Evolutionary conservation across 768 basidiomycete species (phyloP).

Genomic region (Paxillus rubicundulus): DNA sequence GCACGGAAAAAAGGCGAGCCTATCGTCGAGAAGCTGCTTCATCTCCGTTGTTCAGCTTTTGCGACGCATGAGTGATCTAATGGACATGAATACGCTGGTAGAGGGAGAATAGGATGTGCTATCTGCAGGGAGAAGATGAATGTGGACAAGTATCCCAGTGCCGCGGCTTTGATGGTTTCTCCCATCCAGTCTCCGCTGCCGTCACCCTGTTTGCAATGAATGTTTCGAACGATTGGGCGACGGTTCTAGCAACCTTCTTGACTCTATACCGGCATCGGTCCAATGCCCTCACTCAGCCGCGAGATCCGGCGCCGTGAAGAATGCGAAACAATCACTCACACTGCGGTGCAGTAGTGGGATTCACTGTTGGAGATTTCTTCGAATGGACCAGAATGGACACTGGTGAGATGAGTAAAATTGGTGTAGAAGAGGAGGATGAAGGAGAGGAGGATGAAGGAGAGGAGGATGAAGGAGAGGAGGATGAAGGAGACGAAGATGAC

Average conservation of each 20-base stretch:
- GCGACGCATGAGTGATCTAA: slow-evolving; percentile 13
- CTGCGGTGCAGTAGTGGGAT: slow-evolving; percentile 20
- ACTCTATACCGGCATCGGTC: background rate
- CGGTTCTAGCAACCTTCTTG: background rate
- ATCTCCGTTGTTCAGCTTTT: slow-evolving; percentile 7
- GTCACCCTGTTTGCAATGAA: slow-evolving; percentile 14
- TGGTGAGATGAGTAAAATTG: slow-evolving; percentile 13
- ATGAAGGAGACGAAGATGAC: no score
- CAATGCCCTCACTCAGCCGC: slow-evolving; percentile 22
- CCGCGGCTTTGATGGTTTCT: slow-evolving; percentile 3
- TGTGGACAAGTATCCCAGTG: slow-evolving; percentile 5
- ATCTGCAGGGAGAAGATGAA: slow-evolving; percentile 19
- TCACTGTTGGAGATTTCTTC: slow-evolving; percentile 14
- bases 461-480: background rate
- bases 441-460: background rate
- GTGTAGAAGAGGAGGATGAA: slow-evolving; percentile 1
- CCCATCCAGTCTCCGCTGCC: slow-evolving; percentile 10
- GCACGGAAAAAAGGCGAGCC: slow-evolving; percentile 11
- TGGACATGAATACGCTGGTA: slow-evolving; percentile 21
- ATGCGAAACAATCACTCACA: slow-evolving; percentile 16
- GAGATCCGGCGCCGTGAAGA: slow-evolving; percentile 7
- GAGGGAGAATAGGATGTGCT: slow-evolving; percentile 20
- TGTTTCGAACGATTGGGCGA: slow-evolving; percentile 12
- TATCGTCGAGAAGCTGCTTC: slow-evolving; percentile 14
- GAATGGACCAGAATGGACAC: slow-evolving; percentile 15